phyloP scores from a whole-genome alignment of 305 asterid genomes.

The Fraxinus xanthoxyloides region DNA sequence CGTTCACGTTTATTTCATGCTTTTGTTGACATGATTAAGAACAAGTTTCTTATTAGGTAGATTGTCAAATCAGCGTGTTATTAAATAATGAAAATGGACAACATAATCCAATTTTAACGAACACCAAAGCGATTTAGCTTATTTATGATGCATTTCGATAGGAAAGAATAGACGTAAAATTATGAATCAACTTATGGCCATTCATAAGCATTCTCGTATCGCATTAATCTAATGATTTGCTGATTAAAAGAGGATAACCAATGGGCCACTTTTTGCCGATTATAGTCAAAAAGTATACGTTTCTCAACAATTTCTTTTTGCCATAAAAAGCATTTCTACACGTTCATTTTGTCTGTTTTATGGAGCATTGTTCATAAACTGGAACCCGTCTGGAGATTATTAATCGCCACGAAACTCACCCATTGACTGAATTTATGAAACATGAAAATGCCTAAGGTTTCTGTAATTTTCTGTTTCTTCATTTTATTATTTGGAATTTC shows the following conservation, averaged over 20 bases:
- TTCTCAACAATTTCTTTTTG: not conserved
- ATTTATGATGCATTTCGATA: not conserved
- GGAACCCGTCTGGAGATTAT: not conserved
- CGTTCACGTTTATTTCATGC: not conserved
- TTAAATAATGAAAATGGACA: not conserved
- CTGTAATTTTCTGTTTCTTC: conserved; percentile 16
- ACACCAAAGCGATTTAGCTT: not conserved
- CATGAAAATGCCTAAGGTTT: conserved; percentile 12
- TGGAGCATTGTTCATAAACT: not conserved
- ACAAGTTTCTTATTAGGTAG: not conserved
- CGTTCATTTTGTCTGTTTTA: not conserved
- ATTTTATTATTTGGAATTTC: not conserved
- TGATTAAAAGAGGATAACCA: not conserved
- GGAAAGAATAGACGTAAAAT: not conserved
- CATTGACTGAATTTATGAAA: not conserved
- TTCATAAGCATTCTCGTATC: not conserved
- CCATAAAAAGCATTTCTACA: not conserved
- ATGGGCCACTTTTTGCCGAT: not conserved
- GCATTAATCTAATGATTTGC: not conserved
- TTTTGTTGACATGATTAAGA: not conserved
- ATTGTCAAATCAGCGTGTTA: not conserved
- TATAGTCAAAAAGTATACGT: not conserved
- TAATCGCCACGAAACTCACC: not conserved
- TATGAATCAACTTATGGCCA: not conserved
- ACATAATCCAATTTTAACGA: not conserved